Conservation (phyloP, 768 basidiomycete genomes). For the Coprinopsis sp. region DNA sequence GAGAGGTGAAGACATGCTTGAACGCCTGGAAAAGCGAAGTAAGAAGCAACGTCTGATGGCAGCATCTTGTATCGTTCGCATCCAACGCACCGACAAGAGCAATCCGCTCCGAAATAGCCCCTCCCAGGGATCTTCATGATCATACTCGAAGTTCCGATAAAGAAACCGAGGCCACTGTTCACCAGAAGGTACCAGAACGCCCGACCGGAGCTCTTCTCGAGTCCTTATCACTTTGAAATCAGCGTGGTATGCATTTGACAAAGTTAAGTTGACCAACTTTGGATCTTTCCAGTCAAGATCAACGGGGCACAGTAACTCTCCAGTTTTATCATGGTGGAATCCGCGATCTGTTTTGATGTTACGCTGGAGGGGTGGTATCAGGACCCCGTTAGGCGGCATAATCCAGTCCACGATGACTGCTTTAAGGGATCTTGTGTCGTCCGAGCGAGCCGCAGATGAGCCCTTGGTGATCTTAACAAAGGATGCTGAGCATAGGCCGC, state of each 20-base stretch:
- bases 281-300: neutral
- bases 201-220: neutral
- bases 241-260: neutral
- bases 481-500: too few relatives aligned
- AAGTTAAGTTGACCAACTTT: neutral
- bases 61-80: neutral
- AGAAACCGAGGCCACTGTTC: too few relatives aligned
- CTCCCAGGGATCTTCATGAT: neutral
- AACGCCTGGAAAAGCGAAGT: neutral
- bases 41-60: neutral
- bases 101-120: neutral
- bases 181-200: neutral
- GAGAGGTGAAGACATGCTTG: neutral
- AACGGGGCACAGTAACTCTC: neutral
- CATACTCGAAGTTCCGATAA: neutral
- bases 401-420: neutral
- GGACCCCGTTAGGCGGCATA: neutral
- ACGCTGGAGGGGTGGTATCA: neutral
- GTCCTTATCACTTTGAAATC: neutral
- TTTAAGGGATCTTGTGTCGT: neutral
- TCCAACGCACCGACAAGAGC: neutral
- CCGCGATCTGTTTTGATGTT: too few relatives aligned
- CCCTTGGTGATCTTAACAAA: too few relatives aligned
- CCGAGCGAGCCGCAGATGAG: too few relatives aligned
- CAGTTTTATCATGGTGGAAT: neutral